Conservation (phyloP, 805 yeast species). For the Zygosaccharomyces siamensis region DNA sequence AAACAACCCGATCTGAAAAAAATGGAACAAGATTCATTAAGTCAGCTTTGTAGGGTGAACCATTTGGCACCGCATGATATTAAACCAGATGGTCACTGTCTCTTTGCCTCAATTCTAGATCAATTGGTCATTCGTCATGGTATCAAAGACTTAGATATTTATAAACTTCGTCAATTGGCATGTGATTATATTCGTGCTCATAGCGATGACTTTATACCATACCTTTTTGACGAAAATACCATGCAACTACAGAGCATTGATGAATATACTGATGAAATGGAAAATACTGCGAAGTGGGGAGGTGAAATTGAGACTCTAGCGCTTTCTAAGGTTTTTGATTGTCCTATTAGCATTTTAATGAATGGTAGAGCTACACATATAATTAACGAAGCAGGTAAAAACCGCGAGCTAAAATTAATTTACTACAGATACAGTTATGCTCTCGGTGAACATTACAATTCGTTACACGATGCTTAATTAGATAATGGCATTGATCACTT, state of each 20-base stretch:
- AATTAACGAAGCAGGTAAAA: slow-evolving; percentile 55
- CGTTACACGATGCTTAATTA: slow-evolving; percentile 46
- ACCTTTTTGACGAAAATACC: slow-evolving; percentile 73
- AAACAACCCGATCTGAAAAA: slow-evolving; percentile 60
- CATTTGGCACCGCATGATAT: slow-evolving; percentile 61
- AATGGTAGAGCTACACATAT: slow-evolving; percentile 66
- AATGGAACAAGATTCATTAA: slow-evolving; percentile 66
- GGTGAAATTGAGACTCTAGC: slow-evolving; percentile 91
- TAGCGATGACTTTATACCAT: slow-evolving; percentile 72
- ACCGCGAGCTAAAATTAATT: slow-evolving; percentile 60
- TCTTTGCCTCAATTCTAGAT: slow-evolving; percentile 80
- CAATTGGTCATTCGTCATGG: slow-evolving; percentile 57
- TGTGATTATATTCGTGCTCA: slow-evolving; percentile 61
- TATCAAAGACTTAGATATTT: slow-evolving; percentile 17
- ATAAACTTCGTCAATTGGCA: slow-evolving; percentile 58
- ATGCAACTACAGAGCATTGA: slow-evolving; percentile 58
- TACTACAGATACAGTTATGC: slow-evolving; percentile 84
- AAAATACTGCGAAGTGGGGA: slow-evolving; percentile 89
- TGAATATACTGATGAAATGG: slow-evolving; percentile 63
- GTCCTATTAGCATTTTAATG: slow-evolving; percentile 71
- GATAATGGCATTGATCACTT: neutral
- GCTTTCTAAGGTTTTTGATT: slow-evolving; percentile 60
- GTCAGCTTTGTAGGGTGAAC: slow-evolving; percentile 45
- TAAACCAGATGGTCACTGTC: slow-evolving; percentile 89
- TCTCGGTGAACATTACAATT: slow-evolving; percentile 93